phyloP scores from a whole-genome alignment of 2,329 filamentous ascomycete genomes.

The Aspergillus intermedius region DNA sequence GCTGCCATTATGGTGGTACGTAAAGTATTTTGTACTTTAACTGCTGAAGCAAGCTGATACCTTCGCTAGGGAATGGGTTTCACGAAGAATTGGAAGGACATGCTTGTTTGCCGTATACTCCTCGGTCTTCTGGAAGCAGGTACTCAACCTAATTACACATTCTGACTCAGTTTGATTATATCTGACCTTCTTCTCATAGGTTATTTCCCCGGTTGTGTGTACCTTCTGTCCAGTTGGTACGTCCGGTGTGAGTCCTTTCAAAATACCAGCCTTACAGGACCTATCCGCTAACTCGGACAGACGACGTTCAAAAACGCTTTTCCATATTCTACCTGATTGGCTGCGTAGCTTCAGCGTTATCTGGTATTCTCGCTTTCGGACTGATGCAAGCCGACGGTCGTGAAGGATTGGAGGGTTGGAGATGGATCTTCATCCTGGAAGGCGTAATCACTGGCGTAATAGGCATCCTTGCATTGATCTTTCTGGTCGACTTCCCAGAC shows the following conservation, averaged over 20 bases:
- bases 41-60: background rate
- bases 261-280: constrained; percentile 1
- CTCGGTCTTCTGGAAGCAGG: constrained; percentile 24
- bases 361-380: constrained; percentile 42
- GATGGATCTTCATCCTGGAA: constrained; percentile 53
- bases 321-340: constrained; percentile 47
- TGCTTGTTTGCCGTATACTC: constrained; percentile 20
- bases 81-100: constrained; percentile 20
- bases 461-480: constrained; percentile 24
- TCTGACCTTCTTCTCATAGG: constrained; percentile 26
- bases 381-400: constrained; percentile 39
- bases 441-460: constrained; percentile 34
- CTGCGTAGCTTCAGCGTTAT: constrained; percentile 42
- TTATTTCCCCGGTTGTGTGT: constrained; percentile 65
- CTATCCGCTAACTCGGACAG: constrained; percentile 6
- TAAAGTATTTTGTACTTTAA: background rate
- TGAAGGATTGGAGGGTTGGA: constrained; percentile 41
- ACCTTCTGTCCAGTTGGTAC: constrained; percentile 69
- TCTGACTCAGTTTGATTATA: background rate
- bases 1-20: constrained; percentile 23
- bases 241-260: constrained; percentile 34
- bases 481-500: constrained; percentile 36
- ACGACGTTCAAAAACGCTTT: constrained; percentile 28
- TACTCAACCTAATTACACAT: background rate
- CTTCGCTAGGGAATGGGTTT: constrained; percentile 23